Base-by-base conservation (phyloP, 179 eudicot genomes). In the Sideroxylon spinosum region DNA sequence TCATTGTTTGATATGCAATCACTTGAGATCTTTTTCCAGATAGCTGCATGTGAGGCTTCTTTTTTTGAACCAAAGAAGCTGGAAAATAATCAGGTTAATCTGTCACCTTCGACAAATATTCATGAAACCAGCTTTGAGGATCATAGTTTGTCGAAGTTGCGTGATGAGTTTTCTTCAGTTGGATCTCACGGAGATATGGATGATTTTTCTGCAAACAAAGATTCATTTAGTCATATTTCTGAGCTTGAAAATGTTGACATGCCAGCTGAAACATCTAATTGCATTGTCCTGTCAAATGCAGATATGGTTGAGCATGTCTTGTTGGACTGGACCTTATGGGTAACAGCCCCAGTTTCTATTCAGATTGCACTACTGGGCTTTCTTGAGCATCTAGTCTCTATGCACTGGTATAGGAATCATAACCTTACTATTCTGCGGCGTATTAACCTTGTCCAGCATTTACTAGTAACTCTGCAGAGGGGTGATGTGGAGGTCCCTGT, bases 251-350 rank as follows among this genome's bases (percentile, higher is more conserved):
- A 87, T 68, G 81, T 87, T 73, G 96, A 91, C 66, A 82, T 92
- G 67, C 85, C 86, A 4, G 84, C 91, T n/a, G 97, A 94, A 84
- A 91, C 92, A 79, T 92, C 98, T 76, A 94, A 91, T 75, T 97
- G 98, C 85, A 89, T 92, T 82, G 98, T 97, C 74, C 88, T 97
- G 56, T 92, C 98, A 68, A 97, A 97, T 85, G 90, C 97, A 22
- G 98, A 97, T 79, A 97, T 97, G 99, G 97, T 97, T 75, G 98
- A 97, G 79, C 97, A 97, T 86, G 95, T 97, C 10, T 87, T 97
- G 77, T 86, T 97, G 84, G 99, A 97, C 78, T 97, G 99, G 99
- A 97, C 99, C 61, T 86, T 97, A 63, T 97, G 99, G 99, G 99
- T 97, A 62, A 88, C 90, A 77, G 95, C 99, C 68, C 92, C 92